Evolutionary conservation across 768 basidiomycete genomes (phyloP).

Genomic region (Suillus luteus): DNA sequence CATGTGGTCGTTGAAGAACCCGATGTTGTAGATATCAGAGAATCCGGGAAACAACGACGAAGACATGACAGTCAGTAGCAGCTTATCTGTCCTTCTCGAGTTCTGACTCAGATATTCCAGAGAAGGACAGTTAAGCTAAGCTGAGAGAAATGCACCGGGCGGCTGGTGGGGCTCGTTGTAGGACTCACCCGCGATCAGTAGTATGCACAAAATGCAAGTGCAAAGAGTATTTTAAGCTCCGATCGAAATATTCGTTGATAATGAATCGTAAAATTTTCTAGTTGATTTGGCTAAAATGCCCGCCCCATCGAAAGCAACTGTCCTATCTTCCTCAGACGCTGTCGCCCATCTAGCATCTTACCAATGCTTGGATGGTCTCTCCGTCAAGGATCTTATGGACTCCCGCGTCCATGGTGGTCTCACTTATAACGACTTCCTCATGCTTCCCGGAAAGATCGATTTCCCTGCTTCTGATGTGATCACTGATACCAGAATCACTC

Average conservation of each 20-base stretch:
- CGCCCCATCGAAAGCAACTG: slow-evolving; percentile 31
- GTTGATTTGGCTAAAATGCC: slow-evolving; percentile 37
- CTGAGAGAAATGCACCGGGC: neutral
- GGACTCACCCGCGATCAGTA: neutral
- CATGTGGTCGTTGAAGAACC: no score
- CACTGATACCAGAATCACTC: slow-evolving; percentile 85
- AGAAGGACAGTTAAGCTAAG: neutral
- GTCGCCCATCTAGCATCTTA: slow-evolving; percentile 77
- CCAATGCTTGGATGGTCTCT: slow-evolving; percentile 75
- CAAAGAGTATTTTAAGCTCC: slow-evolving; percentile 15
- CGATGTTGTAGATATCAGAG: no score
- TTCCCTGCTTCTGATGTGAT: slow-evolving; percentile 81
- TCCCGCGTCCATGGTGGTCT: slow-evolving; percentile 84
- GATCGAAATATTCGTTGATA: slow-evolving; percentile 18
- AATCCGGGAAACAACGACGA: no score
- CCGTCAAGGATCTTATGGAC: slow-evolving; percentile 85
- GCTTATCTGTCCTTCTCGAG: neutral
- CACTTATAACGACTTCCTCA: slow-evolving; percentile 96
- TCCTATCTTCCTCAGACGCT: slow-evolving; percentile 73
- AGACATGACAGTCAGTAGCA: neutral
- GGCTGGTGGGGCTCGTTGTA: neutral
- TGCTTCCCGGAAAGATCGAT: slow-evolving; percentile 94
- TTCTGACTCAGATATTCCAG: neutral
- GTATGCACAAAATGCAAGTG: no score
- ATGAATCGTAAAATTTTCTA: neutral